Conservation (phyloP, 2,329 filamentous ascomycete species). For the Blastomyces parvus region DNA sequence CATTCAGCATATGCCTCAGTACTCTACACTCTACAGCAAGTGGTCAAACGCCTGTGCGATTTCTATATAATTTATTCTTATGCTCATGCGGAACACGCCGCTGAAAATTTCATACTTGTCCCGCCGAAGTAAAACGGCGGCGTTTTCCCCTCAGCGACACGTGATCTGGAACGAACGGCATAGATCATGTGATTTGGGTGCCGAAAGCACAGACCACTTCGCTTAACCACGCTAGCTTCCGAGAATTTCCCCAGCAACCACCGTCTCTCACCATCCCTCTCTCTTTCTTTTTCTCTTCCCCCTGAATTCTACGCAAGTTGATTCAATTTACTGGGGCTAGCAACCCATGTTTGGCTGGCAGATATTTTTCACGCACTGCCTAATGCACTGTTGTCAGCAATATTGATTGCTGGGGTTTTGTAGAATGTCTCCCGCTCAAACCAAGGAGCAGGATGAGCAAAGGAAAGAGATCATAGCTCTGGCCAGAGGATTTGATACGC, state of each 20-base stretch:
- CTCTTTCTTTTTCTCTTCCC: background rate
- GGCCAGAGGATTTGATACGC: constrained; percentile 34
- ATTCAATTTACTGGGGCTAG: background rate
- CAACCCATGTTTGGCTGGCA: background rate
- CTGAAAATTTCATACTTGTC: too few species aligned
- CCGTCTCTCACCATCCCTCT: background rate
- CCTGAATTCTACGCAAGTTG: background rate
- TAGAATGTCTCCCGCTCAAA: constrained; percentile 27
- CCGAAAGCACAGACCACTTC: too few species aligned
- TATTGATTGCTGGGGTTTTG: background rate
- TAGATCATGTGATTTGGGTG: background rate
- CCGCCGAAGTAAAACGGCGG: too few species aligned
- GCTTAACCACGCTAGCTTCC: background rate
- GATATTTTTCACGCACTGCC: background rate
- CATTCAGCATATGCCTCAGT: background rate
- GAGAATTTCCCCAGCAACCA: background rate
- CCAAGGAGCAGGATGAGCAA: constrained; percentile 24
- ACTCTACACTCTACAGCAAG: background rate
- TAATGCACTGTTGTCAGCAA: background rate
- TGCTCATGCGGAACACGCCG: too few species aligned
- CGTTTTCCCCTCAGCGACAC: background rate
- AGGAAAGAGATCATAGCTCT: constrained; percentile 30
- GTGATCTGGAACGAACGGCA: background rate
- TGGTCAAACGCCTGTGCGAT: background rate
- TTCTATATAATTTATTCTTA: too few species aligned